Percentiles rank a stretch among this genome's conserved stretches.
Evolutionary conservation across 768 basidiomycete species (phyloP).

Genomic region (Scleroderma bovista): DNA sequence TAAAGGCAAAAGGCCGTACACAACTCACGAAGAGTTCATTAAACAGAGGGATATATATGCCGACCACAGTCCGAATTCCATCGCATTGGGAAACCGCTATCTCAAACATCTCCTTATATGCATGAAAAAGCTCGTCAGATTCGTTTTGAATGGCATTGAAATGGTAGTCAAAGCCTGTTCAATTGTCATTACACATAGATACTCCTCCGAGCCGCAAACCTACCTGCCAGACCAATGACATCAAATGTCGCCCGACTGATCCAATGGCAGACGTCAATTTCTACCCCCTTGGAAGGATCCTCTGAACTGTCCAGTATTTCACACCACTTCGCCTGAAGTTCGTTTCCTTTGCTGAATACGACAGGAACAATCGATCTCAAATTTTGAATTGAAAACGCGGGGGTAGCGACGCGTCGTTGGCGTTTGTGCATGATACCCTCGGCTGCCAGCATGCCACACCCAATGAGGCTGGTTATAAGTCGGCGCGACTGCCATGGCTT

Average conservation of each 20-base stretch:
- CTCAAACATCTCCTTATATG: constrained; percentile 84
- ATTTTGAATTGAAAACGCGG: constrained; percentile 79
- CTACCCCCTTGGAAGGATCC: constrained; percentile 26
- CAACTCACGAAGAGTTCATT: constrained; percentile 51
- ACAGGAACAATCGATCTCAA: constrained; percentile 66
- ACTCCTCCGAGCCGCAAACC: constrained; percentile 8
- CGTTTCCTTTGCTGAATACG: constrained; percentile 60
- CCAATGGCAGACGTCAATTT: constrained; percentile 76
- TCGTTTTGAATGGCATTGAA: constrained; percentile 82
- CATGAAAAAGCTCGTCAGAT: constrained; percentile 69
- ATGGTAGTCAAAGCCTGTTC: constrained; percentile 74
- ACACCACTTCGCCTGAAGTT: constrained; percentile 59
- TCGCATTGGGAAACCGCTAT: constrained; percentile 55
- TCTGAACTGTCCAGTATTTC: constrained; percentile 35
- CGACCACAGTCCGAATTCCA: constrained; percentile 40
- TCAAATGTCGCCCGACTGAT: constrained; percentile 83
- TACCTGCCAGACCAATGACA: constrained; percentile 86
- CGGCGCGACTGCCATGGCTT: constrained; percentile 80
- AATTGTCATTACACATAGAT: constrained; percentile 5
- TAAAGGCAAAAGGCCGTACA: neutral
- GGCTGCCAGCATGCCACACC: constrained; percentile 75
- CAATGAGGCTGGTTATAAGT: constrained; percentile 72
- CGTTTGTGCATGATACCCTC: constrained; percentile 76
- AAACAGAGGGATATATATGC: constrained; percentile 55
- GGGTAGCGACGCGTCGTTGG: constrained; percentile 70